A percentile compares a stretch with the other conserved stretches of the same genome.
These are phyloP conservation scores for Arthrobotrys pseudoclavata DNA, from an alignment of 2,329 filamentous ascomycete species.

Conservation along the genomic window DNA sequence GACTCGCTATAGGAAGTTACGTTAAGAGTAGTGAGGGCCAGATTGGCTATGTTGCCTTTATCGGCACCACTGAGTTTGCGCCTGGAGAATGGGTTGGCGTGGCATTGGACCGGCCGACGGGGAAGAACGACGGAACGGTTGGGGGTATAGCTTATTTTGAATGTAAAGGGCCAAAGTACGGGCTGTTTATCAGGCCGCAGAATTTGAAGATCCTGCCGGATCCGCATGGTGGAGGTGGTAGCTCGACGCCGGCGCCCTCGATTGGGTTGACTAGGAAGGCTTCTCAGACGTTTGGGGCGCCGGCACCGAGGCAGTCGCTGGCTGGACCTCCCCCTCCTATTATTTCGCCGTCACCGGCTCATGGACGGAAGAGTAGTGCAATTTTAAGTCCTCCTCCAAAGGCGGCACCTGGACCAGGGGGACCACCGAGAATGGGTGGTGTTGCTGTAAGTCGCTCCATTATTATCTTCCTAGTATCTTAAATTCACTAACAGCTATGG, in stretches of 20 bases:
- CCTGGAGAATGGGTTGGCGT: slow-evolving; percentile 89
- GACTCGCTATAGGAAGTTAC: slow-evolving; percentile 74
- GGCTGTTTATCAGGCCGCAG: slow-evolving; percentile 86
- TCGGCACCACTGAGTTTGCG: slow-evolving; percentile 84
- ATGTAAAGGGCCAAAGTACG: slow-evolving; percentile 77
- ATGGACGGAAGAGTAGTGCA: slow-evolving; percentile 50
- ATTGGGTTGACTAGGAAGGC: slow-evolving; percentile 64
- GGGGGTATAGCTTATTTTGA: slow-evolving; percentile 90
- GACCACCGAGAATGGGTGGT: slow-evolving; percentile 25
- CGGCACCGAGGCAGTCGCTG: slow-evolving; percentile 61
- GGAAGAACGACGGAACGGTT: slow-evolving; percentile 95
- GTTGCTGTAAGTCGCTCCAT: slow-evolving; percentile 34
- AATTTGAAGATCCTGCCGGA: slow-evolving; percentile 69
- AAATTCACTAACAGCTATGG: slow-evolving; percentile 15
- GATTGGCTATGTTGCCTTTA: slow-evolving; percentile 81
- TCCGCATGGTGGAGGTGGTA: slow-evolving; percentile 32
- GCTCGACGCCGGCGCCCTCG: slow-evolving; percentile 63
- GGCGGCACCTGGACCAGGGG: slow-evolving; percentile 40
- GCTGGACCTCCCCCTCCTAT: slow-evolving; percentile 33
- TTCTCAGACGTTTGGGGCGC: slow-evolving; percentile 63
- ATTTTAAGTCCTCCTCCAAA: slow-evolving; percentile 50
- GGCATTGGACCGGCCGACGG: slow-evolving; percentile 82
- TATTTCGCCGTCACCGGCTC: slow-evolving; percentile 46
- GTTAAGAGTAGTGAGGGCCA: slow-evolving; percentile 84
- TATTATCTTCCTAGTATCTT: background rate